These are phyloP conservation scores for Dictyostelium purpureum DNA, from an alignment of 78 protist species.

Conservation along the genomic window DNA sequence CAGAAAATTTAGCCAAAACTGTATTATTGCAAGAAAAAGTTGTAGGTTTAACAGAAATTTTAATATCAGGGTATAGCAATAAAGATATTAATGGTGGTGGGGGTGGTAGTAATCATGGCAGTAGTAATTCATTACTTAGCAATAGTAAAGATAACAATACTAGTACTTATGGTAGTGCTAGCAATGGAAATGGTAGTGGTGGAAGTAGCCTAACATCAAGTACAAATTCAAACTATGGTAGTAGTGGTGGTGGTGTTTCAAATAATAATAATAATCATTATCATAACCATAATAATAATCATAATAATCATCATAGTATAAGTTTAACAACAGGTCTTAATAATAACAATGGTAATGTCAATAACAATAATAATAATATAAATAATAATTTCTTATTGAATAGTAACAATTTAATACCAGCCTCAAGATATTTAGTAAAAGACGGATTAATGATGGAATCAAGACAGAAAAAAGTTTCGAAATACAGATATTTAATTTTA, in stretches of 20 bases:
- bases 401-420: too few species aligned
- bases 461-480: constrained; percentile 27
- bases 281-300: not conserved
- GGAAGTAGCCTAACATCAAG: too few species aligned
- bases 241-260: not conserved
- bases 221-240: too few species aligned
- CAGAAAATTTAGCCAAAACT: constrained; percentile 43
- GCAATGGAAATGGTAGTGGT: not conserved
- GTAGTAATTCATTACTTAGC: not conserved
- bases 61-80: not conserved
- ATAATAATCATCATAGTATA: not conserved
- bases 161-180: not conserved
- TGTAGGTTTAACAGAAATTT: constrained; percentile 10
- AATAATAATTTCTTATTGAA: not conserved
- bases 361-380: too few species aligned
- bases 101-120: not conserved
- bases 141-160: not conserved
- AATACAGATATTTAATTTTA: constrained; percentile 32
- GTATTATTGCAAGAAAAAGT: constrained; percentile 19
- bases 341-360: not conserved
- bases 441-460: constrained; percentile 68
- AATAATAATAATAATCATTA: not conserved
- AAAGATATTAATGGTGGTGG: not conserved
- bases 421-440: not conserved
- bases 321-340: not conserved